Conservation (phyloP, 495 filamentous ascomycete species). For the Apodospora peruviana region DNA sequence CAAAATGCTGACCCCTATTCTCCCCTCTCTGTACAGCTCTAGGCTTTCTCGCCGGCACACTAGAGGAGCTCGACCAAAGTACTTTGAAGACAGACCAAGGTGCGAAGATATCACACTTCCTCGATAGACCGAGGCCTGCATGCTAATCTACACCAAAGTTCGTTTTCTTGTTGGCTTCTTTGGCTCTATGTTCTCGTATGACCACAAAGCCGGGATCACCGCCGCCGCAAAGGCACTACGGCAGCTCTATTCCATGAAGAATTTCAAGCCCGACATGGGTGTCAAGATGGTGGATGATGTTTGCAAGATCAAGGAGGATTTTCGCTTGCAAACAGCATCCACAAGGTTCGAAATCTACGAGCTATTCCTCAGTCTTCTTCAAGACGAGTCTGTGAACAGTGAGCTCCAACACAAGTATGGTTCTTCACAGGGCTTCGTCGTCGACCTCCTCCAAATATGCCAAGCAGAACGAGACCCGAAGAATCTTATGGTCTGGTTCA, state of each 20-base stretch:
- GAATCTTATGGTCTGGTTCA: conserved; percentile 46
- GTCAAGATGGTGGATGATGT: conserved; percentile 36
- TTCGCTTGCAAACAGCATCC: conserved; percentile 34
- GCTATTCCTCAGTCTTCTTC: conserved; percentile 36
- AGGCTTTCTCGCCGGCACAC: conserved; percentile 40
- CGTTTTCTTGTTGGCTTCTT: conserved; percentile 42
- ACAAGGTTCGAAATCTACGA: conserved; percentile 45
- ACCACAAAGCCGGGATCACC: conserved; percentile 45
- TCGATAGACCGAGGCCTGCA: background rate
- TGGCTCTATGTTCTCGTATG: conserved; percentile 42
- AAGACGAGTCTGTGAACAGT: conserved; percentile 27
- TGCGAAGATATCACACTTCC: too few relatives aligned
- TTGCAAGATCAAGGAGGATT: conserved; percentile 41
- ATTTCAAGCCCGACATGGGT: conserved; percentile 38
- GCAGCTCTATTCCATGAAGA: conserved; percentile 36
- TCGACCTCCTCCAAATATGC: conserved; percentile 37
- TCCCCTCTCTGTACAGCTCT: conserved; percentile 21
- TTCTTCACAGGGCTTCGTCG: conserved; percentile 30
- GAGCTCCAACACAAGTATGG: conserved; percentile 38
- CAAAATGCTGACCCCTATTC: background rate
- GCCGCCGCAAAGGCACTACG: conserved; percentile 43
- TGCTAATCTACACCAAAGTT: too few relatives aligned
- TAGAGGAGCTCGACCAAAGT: conserved; percentile 33
- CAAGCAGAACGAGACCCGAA: conserved; percentile 43
- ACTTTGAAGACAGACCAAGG: conserved; percentile 35